Conservation (phyloP, 257 asterid genomes). For the Nicotiana noctiflora region DNA sequence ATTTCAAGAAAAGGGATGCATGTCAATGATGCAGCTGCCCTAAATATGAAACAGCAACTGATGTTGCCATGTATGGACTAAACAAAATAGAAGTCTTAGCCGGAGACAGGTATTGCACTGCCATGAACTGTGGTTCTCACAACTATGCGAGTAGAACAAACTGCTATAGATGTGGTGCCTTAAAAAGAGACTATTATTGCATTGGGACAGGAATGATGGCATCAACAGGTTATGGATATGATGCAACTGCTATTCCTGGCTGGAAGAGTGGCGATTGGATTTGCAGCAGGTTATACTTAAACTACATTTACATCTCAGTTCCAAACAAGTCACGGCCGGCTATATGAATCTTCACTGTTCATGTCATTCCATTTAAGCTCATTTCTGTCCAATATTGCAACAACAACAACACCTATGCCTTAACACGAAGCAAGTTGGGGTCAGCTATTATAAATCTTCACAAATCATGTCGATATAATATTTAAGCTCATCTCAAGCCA, state of each 20-base stretch:
- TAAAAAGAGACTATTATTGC: slow-evolving; percentile 41
- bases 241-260: slow-evolving; percentile 35
- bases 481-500: not conserved
- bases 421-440: not conserved
- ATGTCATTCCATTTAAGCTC: no score
- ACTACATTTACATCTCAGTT: no score
- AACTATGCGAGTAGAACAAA: slow-evolving; percentile 76
- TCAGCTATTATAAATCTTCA: not conserved
- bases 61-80: slow-evolving; percentile 37
- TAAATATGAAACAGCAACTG: slow-evolving; percentile 44
- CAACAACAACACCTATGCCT: no score
- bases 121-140: slow-evolving; percentile 64
- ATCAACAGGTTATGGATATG: slow-evolving; percentile 14
- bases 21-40: slow-evolving; percentile 80
- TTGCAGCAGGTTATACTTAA: slow-evolving; percentile 43
- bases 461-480: not conserved
- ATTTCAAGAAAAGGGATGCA: slow-evolving; percentile 62
- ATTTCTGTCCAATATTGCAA: no score
- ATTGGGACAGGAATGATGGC: slow-evolving; percentile 16
- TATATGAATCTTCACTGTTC: no score
- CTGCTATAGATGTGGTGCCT: slow-evolving; percentile 57
- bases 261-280: slow-evolving; percentile 95
- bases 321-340: no score
- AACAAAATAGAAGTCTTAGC: slow-evolving; percentile 46
- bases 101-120: slow-evolving; percentile 81